Base-by-base conservation (phyloP, 2,329 filamentous ascomycete species). In the Pseudogymnoascus sp. region DNA sequence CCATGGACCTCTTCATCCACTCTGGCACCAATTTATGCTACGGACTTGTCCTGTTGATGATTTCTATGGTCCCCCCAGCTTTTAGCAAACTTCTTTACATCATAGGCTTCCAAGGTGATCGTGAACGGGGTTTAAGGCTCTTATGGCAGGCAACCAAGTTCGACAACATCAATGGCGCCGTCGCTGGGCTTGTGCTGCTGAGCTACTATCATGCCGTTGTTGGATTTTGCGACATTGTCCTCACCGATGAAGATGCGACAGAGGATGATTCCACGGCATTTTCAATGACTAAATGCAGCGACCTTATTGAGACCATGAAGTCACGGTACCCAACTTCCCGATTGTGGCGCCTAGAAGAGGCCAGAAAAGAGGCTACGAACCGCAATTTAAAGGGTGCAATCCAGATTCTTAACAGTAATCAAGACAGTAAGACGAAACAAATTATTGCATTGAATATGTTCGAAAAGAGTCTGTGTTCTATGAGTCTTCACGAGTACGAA, bases 1-100 rank as follows among this genome's bases (percentile, higher is more conserved):
- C 90, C 0, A 84, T 93, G 16, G 93, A 98, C 73, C 77, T 89
- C 22, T 99, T 97, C 72, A 87, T 97, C 38, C 91, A 96, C 73
- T 93, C 91, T 0, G 93, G 92, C 8, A 85, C 88, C 4, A 95
- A 90, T 72, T 88, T 97, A 75, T 96, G 92, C 75, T 97, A 93
- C 70, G 95, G 95, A 2, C 83, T 96, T 33, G 78, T 98, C 1
- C 82, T 96, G 12, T 81, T 98, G 1, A 81, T 98, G 62, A 87
- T 98, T n/a, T 96, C 91, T 11, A 89, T 98, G 78, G 87, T 98
- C 0, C 96, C 95, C 0, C 95, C 95, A 0, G 86, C 93, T 0
- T 96, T 98, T 74, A 89, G 85, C n/a, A 89, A 86, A 63, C 83
- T 99, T 1, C 81, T 98, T 3, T 90, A 88, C 64, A 88, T 98